phyloP scores from a whole-genome alignment of 1,284 basidiomycete species.

The Sutorius eximius region DNA sequence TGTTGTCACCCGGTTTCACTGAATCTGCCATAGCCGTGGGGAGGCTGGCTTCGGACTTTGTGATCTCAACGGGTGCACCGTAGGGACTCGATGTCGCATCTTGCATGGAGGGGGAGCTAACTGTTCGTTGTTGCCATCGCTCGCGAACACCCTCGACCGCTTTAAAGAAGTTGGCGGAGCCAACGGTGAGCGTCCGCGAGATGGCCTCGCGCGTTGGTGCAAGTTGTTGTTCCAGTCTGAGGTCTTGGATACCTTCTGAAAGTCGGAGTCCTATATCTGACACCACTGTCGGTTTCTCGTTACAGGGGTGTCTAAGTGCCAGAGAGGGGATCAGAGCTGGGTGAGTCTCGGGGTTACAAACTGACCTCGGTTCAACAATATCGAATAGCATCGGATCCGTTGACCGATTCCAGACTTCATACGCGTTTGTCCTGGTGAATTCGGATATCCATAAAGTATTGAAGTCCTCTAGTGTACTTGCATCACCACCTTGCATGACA shows the following conservation, averaged over 20 bases:
- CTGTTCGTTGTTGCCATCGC: conserved; percentile 58
- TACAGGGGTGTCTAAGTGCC: conserved; percentile 74
- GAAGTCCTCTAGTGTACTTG: conserved; percentile 67
- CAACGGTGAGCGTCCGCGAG: conserved; percentile 67
- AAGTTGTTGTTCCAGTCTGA: conserved; percentile 86
- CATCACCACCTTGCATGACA: conserved; percentile 40
- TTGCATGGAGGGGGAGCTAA: conserved; percentile 37
- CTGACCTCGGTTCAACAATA: conserved; percentile 84
- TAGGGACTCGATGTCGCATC: conserved; percentile 23
- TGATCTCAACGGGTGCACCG: conserved; percentile 47
- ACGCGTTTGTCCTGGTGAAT: conserved; percentile 83
- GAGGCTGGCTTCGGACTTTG: conserved; percentile 45
- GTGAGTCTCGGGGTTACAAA: conserved; percentile 4
- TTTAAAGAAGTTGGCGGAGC: conserved; percentile 82
- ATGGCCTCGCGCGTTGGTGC: conserved; percentile 87
- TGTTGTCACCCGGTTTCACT: conserved; percentile 26
- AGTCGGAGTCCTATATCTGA: conserved; percentile 87
- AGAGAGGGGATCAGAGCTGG: conserved; percentile 8
- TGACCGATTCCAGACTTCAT: conserved; percentile 81
- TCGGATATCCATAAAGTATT: conserved; percentile 81
- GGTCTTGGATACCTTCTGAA: conserved; percentile 86
- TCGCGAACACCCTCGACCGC: conserved; percentile 85
- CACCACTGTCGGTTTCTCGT: conserved; percentile 83
- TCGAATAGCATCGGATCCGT: conserved; percentile 92
- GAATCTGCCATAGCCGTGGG: conserved; percentile 25